Conservation (phyloP, 2,329 filamentous ascomycete species). For the Byssothecium circinans region DNA sequence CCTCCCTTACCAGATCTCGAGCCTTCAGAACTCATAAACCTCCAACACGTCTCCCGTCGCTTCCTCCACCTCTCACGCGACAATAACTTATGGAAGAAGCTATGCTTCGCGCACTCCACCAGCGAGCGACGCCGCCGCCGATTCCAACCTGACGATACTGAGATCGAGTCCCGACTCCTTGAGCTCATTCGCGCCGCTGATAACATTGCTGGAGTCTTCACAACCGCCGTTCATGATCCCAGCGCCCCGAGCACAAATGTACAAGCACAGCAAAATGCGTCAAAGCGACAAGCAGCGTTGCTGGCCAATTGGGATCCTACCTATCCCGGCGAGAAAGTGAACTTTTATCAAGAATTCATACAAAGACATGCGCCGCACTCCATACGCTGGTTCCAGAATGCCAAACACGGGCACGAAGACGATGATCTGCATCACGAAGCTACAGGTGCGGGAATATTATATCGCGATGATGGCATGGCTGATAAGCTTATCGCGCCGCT, state of each 20-base stretch:
- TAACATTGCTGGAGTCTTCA: constrained; percentile 30
- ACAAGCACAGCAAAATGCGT: constrained; percentile 33
- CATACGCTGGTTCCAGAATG: constrained; percentile 75
- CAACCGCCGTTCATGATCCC: constrained; percentile 24
- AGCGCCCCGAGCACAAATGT: constrained; percentile 35
- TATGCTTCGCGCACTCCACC: constrained; percentile 71
- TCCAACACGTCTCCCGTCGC: constrained; percentile 70
- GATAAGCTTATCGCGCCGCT: constrained; percentile 72
- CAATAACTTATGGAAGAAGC: constrained; percentile 72
- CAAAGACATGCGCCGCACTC: constrained; percentile 75
- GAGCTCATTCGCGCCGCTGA: constrained; percentile 47
- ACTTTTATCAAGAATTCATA: constrained; percentile 89
- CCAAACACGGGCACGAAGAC: constrained; percentile 46
- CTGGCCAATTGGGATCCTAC: constrained; percentile 82
- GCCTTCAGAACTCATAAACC: constrained; percentile 63
- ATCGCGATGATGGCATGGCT: constrained; percentile 57
- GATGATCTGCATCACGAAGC: constrained; percentile 61
- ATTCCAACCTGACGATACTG: constrained; percentile 25
- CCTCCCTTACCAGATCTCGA: constrained; percentile 57
- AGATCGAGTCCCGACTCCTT: constrained; percentile 48
- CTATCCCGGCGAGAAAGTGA: constrained; percentile 69
- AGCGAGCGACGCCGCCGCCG: constrained; percentile 63
- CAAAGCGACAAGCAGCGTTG: constrained; percentile 56
- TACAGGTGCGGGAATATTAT: constrained; percentile 69
- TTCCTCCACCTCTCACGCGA: constrained; percentile 72